phyloP scores from a whole-genome alignment of 345 rosid genomes.

The Fremontodendron californicum region DNA sequence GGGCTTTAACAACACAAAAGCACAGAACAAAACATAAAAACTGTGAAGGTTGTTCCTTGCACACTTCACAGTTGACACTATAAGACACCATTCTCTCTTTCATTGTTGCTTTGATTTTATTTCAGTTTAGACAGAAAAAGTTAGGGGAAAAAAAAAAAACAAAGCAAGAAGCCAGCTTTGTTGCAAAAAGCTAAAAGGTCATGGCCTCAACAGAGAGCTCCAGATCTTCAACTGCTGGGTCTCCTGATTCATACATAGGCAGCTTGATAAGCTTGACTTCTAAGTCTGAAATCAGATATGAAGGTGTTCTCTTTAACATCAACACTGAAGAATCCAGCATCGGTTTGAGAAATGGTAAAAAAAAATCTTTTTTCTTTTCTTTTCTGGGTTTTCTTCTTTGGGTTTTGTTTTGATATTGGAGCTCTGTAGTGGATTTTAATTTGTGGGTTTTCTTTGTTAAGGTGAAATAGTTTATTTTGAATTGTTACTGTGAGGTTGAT shows the following conservation, averaged over 20 bases:
- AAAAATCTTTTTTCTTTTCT: neutral
- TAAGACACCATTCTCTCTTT: no score
- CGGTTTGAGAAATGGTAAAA: conserved; percentile 48
- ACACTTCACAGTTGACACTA: no score
- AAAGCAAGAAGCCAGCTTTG: neutral
- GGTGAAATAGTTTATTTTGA: neutral
- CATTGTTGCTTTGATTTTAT: no score
- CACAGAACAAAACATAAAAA: no score
- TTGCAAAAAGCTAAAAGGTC: neutral
- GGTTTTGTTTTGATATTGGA: neutral
- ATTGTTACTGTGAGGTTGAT: neutral
- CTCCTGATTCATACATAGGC: conserved; percentile 47
- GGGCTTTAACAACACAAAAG: no score
- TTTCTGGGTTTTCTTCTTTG: neutral
- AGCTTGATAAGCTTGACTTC: conserved; percentile 58
- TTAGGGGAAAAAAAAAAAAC: no score
- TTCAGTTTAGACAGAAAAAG: no score
- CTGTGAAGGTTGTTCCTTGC: no score
- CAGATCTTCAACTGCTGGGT: conserved; percentile 20
- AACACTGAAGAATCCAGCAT: conserved; percentile 57
- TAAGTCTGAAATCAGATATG: conserved; percentile 56
- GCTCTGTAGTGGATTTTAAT: neutral
- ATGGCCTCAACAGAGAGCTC: conserved; percentile 19
- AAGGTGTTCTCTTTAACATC: conserved; percentile 52
- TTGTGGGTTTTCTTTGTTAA: neutral